phyloP scores from a whole-genome alignment of 2,329 filamentous ascomycete genomes.

The Diaporthe helianthi region DNA sequence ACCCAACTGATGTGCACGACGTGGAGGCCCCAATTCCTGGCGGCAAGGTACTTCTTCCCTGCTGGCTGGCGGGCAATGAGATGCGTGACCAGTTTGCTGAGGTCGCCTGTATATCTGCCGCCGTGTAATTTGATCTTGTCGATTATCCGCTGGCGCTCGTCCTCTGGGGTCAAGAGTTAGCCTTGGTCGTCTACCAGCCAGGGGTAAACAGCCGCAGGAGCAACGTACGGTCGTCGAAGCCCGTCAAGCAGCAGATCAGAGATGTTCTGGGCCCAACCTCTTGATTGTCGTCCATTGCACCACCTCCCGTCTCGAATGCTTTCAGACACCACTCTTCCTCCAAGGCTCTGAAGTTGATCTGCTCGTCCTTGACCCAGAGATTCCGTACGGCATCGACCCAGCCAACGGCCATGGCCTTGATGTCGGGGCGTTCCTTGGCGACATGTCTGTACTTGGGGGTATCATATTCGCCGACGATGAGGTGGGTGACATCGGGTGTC shows the following conservation, averaged over 20 bases:
- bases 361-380: constrained; percentile 80
- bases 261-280: constrained; percentile 45
- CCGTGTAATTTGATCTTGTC: constrained; percentile 73
- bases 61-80: constrained; percentile 80
- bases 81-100: constrained; percentile 87
- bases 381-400: constrained; percentile 85
- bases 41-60: constrained; percentile 90
- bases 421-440: constrained; percentile 84
- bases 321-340: constrained; percentile 72
- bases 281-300: constrained; percentile 44
- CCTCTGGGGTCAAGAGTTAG: constrained; percentile 50
- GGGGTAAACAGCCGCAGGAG: not conserved
- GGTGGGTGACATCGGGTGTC: constrained; percentile 94
- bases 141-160: constrained; percentile 74
- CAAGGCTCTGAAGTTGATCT: constrained; percentile 74
- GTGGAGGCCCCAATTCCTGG: constrained; percentile 80
- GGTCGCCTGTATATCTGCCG: constrained; percentile 84
- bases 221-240: constrained; percentile 58
- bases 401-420: constrained; percentile 79
- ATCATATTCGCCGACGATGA: constrained; percentile 87
- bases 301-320: constrained; percentile 64
- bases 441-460: constrained; percentile 97
- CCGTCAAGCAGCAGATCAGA: constrained; percentile 62
- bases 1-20: constrained; percentile 88
- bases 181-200: not conserved